Evolutionary conservation across 805 yeast species (phyloP).

Genomic region (Candida coleopterorum): DNA sequence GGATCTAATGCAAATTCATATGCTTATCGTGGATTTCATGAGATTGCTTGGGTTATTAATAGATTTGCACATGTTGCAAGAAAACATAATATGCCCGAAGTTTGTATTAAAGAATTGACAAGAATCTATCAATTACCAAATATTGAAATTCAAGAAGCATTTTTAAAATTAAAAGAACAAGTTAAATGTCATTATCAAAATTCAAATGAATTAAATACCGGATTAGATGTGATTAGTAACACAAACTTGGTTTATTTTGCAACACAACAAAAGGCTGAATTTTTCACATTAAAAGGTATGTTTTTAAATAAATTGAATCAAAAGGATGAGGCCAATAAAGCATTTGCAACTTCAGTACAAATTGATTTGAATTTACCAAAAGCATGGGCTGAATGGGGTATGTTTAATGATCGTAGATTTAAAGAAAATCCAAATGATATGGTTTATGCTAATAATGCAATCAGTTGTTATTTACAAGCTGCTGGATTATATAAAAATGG

Average conservation of each 20-base stretch:
- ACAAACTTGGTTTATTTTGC: constrained; percentile 95
- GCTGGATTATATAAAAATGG: constrained; percentile 94
- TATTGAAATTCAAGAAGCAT: constrained; percentile 97
- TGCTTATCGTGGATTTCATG: constrained; percentile 97
- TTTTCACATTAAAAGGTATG: constrained; percentile 97
- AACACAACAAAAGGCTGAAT: constrained; percentile 96
- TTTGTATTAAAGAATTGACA: constrained; percentile 86
- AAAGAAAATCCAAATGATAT: constrained; percentile 79
- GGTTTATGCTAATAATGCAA: constrained; percentile 86
- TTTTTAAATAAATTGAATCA: constrained; percentile 87
- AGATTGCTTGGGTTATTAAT: constrained; percentile 98
- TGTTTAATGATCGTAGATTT: constrained; percentile 83
- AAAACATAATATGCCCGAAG: constrained; percentile 94
- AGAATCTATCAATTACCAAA: constrained; percentile 94
- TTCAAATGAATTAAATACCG: constrained; percentile 85
- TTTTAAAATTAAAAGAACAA: constrained; percentile 90
- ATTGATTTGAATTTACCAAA: constrained; percentile 90
- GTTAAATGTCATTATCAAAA: constrained; percentile 97
- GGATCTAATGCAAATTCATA: constrained; percentile 80
- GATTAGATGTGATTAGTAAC: constrained; percentile 93
- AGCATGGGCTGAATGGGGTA: constrained; percentile 99
- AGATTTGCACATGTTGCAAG: constrained; percentile 98
- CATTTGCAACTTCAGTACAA: constrained; percentile 97
- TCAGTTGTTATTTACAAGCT: constrained; percentile 94
- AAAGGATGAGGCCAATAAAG: constrained; percentile 94